phyloP scores from a whole-genome alignment of 805 yeast species.

The Saccharomycopsis sp. region DNA sequence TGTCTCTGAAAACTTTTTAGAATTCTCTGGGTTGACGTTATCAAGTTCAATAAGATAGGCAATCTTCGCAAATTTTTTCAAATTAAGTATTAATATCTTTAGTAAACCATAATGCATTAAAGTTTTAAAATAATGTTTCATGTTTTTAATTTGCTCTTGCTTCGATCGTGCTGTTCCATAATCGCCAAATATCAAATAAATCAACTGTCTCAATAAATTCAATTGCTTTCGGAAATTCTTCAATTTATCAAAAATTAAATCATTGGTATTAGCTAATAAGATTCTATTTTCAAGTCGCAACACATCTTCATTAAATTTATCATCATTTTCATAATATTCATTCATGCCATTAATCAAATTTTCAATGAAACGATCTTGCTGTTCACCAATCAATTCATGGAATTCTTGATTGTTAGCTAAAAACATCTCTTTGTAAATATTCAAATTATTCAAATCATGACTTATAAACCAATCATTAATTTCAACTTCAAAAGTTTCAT shows the following conservation, averaged over 20 bases:
- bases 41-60: constrained; percentile 10
- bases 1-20: constrained; percentile 6
- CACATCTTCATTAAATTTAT: constrained; percentile 5
- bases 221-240: constrained; percentile 10
- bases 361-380: constrained; percentile 8
- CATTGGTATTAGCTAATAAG: constrained; percentile 17
- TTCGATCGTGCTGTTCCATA: constrained; percentile 6
- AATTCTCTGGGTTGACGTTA: neutral
- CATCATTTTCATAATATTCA: constrained; percentile 5
- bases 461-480: constrained; percentile 33
- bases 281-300: constrained; percentile 7
- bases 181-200: constrained; percentile 18
- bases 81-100: constrained; percentile 8
- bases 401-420: neutral
- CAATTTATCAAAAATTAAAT: constrained; percentile 14
- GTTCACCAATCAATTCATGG: neutral
- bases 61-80: constrained; percentile 12
- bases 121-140: constrained; percentile 5
- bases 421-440: constrained; percentile 10
- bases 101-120: constrained; percentile 10
- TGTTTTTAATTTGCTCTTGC: constrained; percentile 6
- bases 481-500: constrained; percentile 14
- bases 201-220: constrained; percentile 11
- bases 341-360: constrained; percentile 8
- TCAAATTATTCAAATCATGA: constrained; percentile 26